Base-by-base conservation (phyloP, 352 stramenopile species). In the Phytophthora cactorum region DNA sequence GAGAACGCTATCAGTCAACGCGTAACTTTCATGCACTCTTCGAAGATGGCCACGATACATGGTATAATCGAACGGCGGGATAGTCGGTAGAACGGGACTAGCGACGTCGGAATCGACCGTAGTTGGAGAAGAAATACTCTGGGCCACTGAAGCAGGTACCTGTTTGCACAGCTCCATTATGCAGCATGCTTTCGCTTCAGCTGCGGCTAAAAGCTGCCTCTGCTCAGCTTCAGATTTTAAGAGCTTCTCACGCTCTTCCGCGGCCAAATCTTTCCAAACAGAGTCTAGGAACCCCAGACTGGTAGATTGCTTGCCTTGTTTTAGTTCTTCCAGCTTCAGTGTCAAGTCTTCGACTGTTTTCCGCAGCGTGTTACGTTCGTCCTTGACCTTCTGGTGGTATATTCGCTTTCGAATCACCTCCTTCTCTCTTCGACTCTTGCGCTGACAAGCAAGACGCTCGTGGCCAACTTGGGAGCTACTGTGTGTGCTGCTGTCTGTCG, bases 11-110 rank as follows among this genome's bases (percentile, higher is more conserved):
- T 70, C 62, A 22, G 66, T 60, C 36, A 43, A 22, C 12, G 53
- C 10, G 34, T 74, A 74, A 14, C 51, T 55, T 51, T 66, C 64
- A 17, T 73, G 28, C 5, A 73, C 69, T 38, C 66, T 44, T 31
- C 59, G 53, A 1, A 73, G 43, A 32, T 73, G 66, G 11, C 63
- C 66, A 12, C 61, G 58, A 52, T 62, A 73, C 69, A 77, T 71
- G n/a, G 47, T 57, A 34, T 46, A 52, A 25, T 73, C 66, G 41
- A 73, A 73, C 0, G 59, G 59, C 7, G 66, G 66, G 27, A 28
- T 45, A 11, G 14, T 44, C 7, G 22, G 29, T 17, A 38, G 36
- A 36, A 31, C 10, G 4, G n/a, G 31, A 11, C 3, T 25, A 25
- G 34, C 15, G 9, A 27, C 10, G 9, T 32, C 7, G 15, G 22